Evolutionary conservation across 129 eudicot species (phyloP).

Genomic region (Pseudognaphalium luteoalbum): DNA sequence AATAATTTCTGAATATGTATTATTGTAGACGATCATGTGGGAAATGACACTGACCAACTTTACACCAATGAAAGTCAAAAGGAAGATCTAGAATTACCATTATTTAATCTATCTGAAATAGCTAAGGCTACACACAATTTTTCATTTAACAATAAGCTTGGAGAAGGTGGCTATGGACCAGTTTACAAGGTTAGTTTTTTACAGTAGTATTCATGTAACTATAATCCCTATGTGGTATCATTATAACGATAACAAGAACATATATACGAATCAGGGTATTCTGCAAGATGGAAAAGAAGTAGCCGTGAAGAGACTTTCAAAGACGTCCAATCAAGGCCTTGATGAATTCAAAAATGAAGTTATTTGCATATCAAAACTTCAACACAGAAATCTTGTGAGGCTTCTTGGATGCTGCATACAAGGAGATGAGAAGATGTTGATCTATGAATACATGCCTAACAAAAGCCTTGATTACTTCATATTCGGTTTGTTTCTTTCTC

Average conservation of each 20-base stretch:
- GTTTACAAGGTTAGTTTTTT: constrained; percentile 48
- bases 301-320: constrained; percentile 60
- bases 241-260: background rate
- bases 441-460: constrained; percentile 64
- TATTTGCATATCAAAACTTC: constrained; percentile 56
- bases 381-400: constrained; percentile 53
- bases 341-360: constrained; percentile 62
- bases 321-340: constrained; percentile 53
- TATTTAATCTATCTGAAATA: constrained; percentile 35
- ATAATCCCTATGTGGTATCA: background rate
- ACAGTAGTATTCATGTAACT: background rate
- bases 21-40: constrained; percentile 23
- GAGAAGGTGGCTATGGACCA: constrained; percentile 70
- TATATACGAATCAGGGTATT: constrained; percentile 32
- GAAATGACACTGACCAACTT: constrained; percentile 32
- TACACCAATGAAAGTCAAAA: constrained; percentile 34
- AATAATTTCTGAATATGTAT: background rate
- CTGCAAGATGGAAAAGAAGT: constrained; percentile 43
- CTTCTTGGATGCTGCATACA: constrained; percentile 60
- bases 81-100: constrained; percentile 52
- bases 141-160: constrained; percentile 47
- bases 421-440: constrained; percentile 51
- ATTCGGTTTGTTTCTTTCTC: constrained; percentile 43
- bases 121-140: constrained; percentile 48
- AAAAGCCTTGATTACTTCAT: constrained; percentile 53